Evolutionary conservation across 257 asterid species (phyloP).

Genomic region (Lavandula angustifolia): DNA sequence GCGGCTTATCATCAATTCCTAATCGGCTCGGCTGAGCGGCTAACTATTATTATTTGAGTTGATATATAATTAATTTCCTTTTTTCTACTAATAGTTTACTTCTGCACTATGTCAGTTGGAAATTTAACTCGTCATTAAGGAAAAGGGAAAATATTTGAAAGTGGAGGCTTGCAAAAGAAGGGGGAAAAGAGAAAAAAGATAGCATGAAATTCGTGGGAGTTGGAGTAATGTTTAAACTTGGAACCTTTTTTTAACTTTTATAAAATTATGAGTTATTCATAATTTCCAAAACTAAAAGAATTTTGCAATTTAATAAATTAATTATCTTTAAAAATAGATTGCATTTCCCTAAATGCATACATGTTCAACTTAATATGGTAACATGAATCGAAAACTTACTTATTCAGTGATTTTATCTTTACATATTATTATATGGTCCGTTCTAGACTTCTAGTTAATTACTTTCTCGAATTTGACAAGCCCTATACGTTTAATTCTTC

Average conservation of each 20-base stretch:
- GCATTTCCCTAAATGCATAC: too few species aligned
- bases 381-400: too few species aligned
- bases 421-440: too few species aligned
- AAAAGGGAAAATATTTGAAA: background rate
- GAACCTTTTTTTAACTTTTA: constrained; percentile 24
- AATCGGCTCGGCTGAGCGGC: constrained; percentile 26
- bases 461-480: too few species aligned
- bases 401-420: too few species aligned
- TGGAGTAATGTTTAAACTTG: constrained; percentile 41
- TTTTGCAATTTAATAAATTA: too few species aligned
- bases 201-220: constrained; percentile 27
- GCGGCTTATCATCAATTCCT: background rate
- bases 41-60: too few species aligned
- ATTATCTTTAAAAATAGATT: too few species aligned
- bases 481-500: too few species aligned
- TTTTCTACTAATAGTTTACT: background rate
- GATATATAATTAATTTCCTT: background rate
- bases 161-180: constrained; percentile 22
- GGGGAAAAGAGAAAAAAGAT: background rate
- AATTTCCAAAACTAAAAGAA: background rate
- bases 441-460: too few species aligned
- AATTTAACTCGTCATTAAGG: background rate
- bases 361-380: too few species aligned
- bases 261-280: background rate
- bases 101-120: too few species aligned